Conservation (phyloP, 2,329 filamentous ascomycete genomes). For the Pseudogymnoascus sp. region DNA sequence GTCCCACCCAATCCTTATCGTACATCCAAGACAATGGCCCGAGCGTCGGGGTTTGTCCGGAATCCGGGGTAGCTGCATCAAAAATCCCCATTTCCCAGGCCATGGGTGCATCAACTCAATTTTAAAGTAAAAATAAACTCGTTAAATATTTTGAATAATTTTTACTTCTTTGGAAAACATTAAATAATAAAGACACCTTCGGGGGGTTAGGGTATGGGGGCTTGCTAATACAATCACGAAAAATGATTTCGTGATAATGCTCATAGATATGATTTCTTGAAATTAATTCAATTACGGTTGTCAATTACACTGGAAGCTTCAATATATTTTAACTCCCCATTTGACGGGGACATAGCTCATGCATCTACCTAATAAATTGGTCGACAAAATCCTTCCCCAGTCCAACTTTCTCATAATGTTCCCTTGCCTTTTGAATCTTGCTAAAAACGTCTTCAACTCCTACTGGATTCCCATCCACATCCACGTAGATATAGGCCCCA, state of each 20-base stretch:
- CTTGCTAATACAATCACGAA: neutral
- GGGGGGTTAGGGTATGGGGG: neutral
- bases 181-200: neutral
- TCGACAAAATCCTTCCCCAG: conserved; percentile 26
- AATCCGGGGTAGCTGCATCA: neutral
- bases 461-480: conserved; percentile 26
- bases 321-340: neutral
- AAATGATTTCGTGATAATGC: neutral
- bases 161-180: neutral
- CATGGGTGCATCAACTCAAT: neutral
- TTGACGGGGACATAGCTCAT: neutral
- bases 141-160: neutral
- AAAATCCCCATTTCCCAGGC: neutral
- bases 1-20: neutral
- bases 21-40: neutral
- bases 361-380: conserved; percentile 21
- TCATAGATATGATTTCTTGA: neutral
- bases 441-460: conserved; percentile 30
- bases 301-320: neutral
- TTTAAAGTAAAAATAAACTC: neutral
- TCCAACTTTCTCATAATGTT: conserved; percentile 29
- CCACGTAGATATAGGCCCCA: conserved; percentile 30
- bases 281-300: no score
- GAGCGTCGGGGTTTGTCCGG: neutral
- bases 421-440: conserved; percentile 25